Conservation (phyloP, 352 stramenopile species). For the Peronospora destructor region DNA sequence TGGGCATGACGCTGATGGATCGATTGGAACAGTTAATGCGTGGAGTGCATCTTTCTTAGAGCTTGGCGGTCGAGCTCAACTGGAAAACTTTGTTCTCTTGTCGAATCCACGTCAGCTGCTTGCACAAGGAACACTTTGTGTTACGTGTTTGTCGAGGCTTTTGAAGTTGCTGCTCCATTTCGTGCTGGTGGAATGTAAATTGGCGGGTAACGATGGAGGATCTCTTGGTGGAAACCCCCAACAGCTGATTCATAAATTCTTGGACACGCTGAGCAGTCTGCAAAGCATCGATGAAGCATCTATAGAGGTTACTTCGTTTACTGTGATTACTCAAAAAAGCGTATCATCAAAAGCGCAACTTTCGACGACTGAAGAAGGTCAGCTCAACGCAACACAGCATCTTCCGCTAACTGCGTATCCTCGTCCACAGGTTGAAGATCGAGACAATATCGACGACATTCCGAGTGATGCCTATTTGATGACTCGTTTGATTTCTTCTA, state of each 20-base stretch:
- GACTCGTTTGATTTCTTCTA: constrained; percentile 44
- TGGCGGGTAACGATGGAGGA: constrained; percentile 28
- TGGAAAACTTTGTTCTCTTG: constrained; percentile 50
- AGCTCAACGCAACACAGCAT: constrained; percentile 11
- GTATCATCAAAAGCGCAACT: constrained; percentile 1
- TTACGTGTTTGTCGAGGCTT: constrained; percentile 66
- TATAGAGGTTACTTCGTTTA: constrained; percentile 2
- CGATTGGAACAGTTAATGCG: constrained; percentile 38
- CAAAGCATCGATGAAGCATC: constrained; percentile 20
- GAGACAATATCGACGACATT: constrained; percentile 41
- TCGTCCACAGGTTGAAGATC: constrained; percentile 35
- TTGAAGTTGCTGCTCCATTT: constrained; percentile 72
- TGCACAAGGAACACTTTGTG: constrained; percentile 36
- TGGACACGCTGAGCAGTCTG: constrained; percentile 37
- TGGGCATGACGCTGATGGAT: constrained; percentile 16
- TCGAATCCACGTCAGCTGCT: constrained; percentile 30
- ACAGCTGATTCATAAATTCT: constrained; percentile 35
- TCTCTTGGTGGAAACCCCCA: constrained; percentile 17
- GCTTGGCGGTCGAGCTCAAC: constrained; percentile 49
- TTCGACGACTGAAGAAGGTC: constrained; percentile 4
- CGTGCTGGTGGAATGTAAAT: constrained; percentile 41
- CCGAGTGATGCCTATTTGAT: constrained; percentile 52
- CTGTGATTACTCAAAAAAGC: background rate
- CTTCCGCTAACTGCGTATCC: constrained; percentile 31
- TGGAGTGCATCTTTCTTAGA: constrained; percentile 63